Evolutionary conservation across 306 rosid genomes (phyloP).

Genomic region (Pachyrhizus erosus): DNA sequence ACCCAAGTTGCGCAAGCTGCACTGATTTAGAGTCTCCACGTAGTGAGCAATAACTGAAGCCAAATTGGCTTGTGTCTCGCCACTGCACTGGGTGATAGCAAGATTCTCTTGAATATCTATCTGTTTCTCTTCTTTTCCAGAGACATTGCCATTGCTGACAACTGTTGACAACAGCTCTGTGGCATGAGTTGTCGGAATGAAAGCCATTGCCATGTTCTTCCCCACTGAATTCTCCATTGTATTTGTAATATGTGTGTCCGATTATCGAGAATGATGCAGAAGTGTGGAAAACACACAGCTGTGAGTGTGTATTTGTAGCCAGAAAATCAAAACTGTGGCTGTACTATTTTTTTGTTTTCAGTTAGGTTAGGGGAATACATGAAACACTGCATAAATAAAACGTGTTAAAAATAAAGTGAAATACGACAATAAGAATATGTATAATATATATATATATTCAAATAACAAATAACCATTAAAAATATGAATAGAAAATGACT

Average conservation of each 20-base stretch:
- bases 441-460: no score
- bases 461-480: no score
- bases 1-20: slow-evolving; percentile 15
- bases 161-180: neutral
- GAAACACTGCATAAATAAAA: no score
- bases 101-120: neutral
- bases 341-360: no score
- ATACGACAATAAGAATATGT: no score
- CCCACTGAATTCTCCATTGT: neutral
- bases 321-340: no score
- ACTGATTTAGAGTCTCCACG: neutral
- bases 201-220: neutral
- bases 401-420: no score
- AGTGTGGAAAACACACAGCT: neutral
- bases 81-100: neutral
- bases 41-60: neutral
- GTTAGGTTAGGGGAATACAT: no score
- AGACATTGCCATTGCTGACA: no score
- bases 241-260: neutral
- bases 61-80: slow-evolving; percentile 1
- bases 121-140: neutral
- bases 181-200: neutral
- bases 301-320: neutral
- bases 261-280: neutral
- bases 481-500: no score